These are phyloP conservation scores for Panicum hallii DNA, from an alignment of 202 grass and related monocot species.

Conservation along the genomic window DNA sequence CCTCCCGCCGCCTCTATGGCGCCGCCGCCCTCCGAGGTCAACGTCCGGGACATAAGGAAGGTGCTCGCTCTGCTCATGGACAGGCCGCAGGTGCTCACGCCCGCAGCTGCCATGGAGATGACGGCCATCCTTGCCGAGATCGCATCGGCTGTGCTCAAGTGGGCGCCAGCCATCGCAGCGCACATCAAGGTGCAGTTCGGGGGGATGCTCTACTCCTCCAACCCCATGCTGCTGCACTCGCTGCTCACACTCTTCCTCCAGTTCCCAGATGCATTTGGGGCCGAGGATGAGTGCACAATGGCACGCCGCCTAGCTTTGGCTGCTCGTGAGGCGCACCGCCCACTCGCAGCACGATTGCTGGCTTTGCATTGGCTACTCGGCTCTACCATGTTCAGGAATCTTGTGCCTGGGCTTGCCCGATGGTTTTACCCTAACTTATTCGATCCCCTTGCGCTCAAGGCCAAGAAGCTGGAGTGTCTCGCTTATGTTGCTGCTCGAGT, in stretches of 20 bases:
- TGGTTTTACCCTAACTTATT: conserved; percentile 75
- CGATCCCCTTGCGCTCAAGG: conserved; percentile 83
- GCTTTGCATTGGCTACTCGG: conserved; percentile 89
- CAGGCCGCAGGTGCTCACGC: conserved; percentile 79
- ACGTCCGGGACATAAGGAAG: conserved; percentile 81
- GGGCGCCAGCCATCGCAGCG: conserved; percentile 69
- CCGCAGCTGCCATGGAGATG: conserved; percentile 68
- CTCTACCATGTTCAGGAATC: conserved; percentile 40
- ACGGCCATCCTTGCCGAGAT: conserved; percentile 66
- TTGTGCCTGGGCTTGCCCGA: conserved; percentile 30
- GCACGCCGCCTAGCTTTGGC: conserved; percentile 62
- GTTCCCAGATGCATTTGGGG: conserved; percentile 74
- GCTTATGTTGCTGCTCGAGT: conserved; percentile 50
- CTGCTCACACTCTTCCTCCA: conserved; percentile 67
- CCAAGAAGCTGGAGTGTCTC: conserved; percentile 86
- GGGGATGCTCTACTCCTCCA: conserved; percentile 70
- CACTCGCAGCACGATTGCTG: conserved; percentile 65
- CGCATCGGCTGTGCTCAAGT: conserved; percentile 57
- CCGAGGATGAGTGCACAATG: conserved; percentile 64
- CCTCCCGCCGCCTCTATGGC: not conserved
- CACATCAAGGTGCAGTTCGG: conserved; percentile 93
- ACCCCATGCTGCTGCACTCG: conserved; percentile 73
- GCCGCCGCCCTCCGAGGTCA: conserved; percentile 68
- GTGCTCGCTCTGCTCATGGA: conserved; percentile 81
- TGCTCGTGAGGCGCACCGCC: conserved; percentile 64